Evolutionary conservation across 2,329 filamentous ascomycete genomes (phyloP).

Genomic region (Aspergillus persii): DNA sequence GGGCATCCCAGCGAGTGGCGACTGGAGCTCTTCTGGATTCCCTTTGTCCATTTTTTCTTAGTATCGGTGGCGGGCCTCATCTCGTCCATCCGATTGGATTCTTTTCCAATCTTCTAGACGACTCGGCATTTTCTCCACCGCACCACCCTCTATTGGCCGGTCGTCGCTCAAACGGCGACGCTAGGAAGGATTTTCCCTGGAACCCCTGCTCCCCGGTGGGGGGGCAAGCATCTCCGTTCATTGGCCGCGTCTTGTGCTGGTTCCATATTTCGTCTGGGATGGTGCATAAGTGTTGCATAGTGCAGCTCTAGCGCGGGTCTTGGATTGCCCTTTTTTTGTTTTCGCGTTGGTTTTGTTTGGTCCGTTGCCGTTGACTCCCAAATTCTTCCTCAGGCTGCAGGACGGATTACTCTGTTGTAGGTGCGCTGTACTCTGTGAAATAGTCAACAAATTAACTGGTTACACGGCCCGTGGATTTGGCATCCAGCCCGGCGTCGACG

Average conservation of each 20-base stretch:
- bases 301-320: slow-evolving; percentile 2
- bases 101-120: slow-evolving; percentile 13
- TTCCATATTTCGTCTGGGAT: slow-evolving; percentile 8
- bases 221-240: neutral
- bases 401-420: neutral
- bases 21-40: neutral
- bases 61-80: slow-evolving; percentile 1
- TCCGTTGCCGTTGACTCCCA: neutral
- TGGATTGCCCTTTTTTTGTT: slow-evolving; percentile 3
- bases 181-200: slow-evolving; percentile 20
- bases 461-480: slow-evolving; percentile 13
- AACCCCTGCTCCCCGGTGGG: slow-evolving; percentile 4
- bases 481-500: slow-evolving; percentile 11
- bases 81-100: slow-evolving; percentile 19
- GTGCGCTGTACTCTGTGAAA: neutral
- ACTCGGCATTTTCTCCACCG: slow-evolving; percentile 11
- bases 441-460: neutral
- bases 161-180: slow-evolving; percentile 18
- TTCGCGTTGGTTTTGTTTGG: neutral
- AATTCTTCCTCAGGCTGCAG: neutral
- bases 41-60: slow-evolving; percentile 1
- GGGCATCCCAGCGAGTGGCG: neutral
- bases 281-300: slow-evolving; percentile 8
- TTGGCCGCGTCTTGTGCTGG: slow-evolving; percentile 14
- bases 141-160: slow-evolving; percentile 8